phyloP scores from a whole-genome alignment of 2,329 filamentous ascomycete species.

The Fusarium sp. region DNA sequence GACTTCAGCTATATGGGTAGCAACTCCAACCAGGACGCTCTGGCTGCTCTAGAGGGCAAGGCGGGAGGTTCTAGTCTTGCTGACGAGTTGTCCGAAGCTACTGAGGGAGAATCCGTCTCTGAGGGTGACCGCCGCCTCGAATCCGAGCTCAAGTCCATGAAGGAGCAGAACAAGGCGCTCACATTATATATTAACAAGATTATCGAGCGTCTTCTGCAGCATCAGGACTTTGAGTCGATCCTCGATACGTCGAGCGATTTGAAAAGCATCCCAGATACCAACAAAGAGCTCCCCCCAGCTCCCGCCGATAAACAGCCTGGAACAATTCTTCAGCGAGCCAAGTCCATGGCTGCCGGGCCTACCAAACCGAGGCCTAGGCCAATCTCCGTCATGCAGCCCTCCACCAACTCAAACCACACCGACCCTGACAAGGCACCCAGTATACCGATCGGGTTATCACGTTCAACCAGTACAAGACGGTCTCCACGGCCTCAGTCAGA shows the following conservation, averaged over 20 bases:
- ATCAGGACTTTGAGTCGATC: conserved; percentile 95
- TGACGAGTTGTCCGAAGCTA: conserved; percentile 84
- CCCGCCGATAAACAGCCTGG: conserved; percentile 58
- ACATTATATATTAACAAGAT: conserved; percentile 99
- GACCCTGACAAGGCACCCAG: conserved; percentile 82
- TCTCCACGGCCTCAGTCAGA: conserved; percentile 71
- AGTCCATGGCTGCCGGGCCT: conserved; percentile 68
- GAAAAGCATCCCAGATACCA: conserved; percentile 63
- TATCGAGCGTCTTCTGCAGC: conserved; percentile 92
- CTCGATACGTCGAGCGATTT: conserved; percentile 81
- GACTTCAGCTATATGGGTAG: conserved; percentile 79
- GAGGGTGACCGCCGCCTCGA: conserved; percentile 78
- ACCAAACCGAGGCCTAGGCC: conserved; percentile 66
- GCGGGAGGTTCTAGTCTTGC: conserved; percentile 74
- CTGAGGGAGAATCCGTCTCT: conserved; percentile 67
- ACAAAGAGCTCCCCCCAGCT: conserved; percentile 88
- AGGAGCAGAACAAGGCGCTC: conserved; percentile 96
- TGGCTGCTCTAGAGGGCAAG: conserved; percentile 73
- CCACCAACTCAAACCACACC: conserved; percentile 60
- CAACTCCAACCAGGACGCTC: conserved; percentile 72
- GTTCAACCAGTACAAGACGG: conserved; percentile 67
- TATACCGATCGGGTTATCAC: conserved; percentile 75
- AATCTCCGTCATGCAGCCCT: conserved; percentile 67
- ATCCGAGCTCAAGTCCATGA: conserved; percentile 80
- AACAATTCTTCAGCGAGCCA: conserved; percentile 71